Base-by-base conservation (phyloP, 371 early-diverging fungal species). In the Amoeboaphelidium protococcarum region DNA sequence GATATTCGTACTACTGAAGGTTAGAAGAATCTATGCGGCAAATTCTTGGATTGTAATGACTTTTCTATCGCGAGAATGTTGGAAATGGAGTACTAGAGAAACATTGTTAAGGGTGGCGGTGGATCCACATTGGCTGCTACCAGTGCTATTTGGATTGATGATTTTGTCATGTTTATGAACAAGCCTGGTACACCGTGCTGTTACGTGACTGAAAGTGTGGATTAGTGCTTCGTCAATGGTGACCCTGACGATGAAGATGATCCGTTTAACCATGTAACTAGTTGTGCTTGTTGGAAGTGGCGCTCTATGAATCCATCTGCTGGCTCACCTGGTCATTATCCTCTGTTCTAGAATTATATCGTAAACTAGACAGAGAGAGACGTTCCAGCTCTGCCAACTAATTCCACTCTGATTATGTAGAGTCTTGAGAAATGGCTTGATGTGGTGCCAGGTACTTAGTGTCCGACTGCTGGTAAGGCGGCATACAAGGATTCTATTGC, bases 391-490 rank as follows among this genome's bases (percentile, higher is more conserved):
- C 37, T 31, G 6, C 37, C 37, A 16, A 6, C 10, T 10, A 16
- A 31, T 40, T 13, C 16, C 1, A 31, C 10, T 21, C 2, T 42
- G 12, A 10, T 21, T 3, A 1, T 0, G 26, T 13, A 23, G 22
- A 67, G 64, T 37, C 54, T 71, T 46, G 55, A 65, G 40, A 47
- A 68, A 2, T 80, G 73, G 73, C 59, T 78, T 42, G 45, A 57
- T 22, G 60, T 66, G 43, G 27, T 50, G 13, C 78, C 78, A 0
- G 64, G 63, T 46, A 72, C 69, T 27, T 53, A 60, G 13, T 80
- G 80, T 51, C 77, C 80, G 0, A 45, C 75, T 26, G 74, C 68
- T 2, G 80, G 80, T 22, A 71, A 70, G 40, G 80, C 78, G 6
- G 78, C 72, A 0, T 80, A 76, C 52, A 68, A 67, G 6, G 73